These are phyloP conservation scores for Syncephalastrum racemosum DNA, from an alignment of 371 early-diverging fungal species.

Conservation along the genomic window DNA sequence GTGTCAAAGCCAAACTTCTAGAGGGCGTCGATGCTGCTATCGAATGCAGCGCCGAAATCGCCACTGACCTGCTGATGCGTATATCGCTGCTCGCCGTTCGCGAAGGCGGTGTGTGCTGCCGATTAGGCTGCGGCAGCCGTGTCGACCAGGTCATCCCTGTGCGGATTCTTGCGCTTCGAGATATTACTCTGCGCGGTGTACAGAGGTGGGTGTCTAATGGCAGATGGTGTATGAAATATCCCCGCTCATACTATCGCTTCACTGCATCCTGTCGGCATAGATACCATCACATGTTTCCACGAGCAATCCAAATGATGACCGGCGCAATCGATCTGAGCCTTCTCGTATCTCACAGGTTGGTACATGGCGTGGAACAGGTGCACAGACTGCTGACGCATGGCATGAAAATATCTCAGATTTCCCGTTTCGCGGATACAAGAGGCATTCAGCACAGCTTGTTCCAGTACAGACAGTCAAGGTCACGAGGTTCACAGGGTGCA, in stretches of 20 bases:
- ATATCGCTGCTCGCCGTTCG: slow-evolving; percentile 6
- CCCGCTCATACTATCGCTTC: too few species aligned
- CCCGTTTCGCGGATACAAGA: too few species aligned
- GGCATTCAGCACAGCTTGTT: too few species aligned
- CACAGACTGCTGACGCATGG: too few species aligned
- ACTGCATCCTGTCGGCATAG: too few species aligned
- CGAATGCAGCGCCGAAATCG: neutral
- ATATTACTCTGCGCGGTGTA: slow-evolving; percentile 11
- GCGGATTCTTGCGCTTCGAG: slow-evolving; percentile 7
- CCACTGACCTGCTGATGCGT: slow-evolving; percentile 1
- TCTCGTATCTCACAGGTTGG: too few species aligned
- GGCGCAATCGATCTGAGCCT: too few species aligned
- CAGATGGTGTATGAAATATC: too few species aligned
- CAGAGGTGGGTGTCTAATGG: slow-evolving; percentile 3
- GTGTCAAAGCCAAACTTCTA: neutral
- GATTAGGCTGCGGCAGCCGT: slow-evolving; percentile 1
- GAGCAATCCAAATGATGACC: slow-evolving; percentile 2
- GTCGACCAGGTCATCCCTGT: slow-evolving; percentile 9
- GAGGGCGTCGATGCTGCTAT: slow-evolving; percentile 7
- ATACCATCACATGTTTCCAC: slow-evolving; percentile 12
- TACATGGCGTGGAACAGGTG: too few species aligned
- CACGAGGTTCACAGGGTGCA: too few species aligned
- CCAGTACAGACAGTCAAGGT: too few species aligned
- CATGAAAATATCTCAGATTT: too few species aligned
- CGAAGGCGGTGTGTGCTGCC: slow-evolving; percentile 9